Evolutionary conservation across 169 alveolate species (phyloP).

Genomic region (Eimeria maxima): DNA sequence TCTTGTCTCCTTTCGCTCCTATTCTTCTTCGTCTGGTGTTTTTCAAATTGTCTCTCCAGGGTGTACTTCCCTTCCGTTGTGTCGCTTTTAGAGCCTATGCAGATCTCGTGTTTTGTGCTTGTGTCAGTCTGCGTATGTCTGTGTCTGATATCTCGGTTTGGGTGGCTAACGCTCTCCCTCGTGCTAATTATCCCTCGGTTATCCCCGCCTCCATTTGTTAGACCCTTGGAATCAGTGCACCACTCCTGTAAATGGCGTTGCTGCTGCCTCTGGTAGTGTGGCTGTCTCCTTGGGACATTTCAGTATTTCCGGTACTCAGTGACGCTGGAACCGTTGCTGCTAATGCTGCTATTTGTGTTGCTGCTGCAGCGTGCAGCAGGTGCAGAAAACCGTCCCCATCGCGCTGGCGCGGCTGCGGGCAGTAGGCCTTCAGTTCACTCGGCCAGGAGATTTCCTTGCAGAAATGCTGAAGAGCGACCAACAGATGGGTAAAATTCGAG

Average conservation of each 20-base stretch:
- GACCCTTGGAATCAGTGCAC: no score
- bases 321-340: background rate
- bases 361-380: constrained; percentile 63
- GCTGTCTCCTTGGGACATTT: background rate
- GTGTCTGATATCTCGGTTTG: background rate
- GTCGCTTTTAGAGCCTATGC: background rate
- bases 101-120: background rate
- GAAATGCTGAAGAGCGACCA: constrained; percentile 81
- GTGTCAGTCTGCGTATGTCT: background rate
- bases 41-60: background rate
- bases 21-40: background rate
- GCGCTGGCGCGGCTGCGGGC: constrained; percentile 73
- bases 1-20: background rate
- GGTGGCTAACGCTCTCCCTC: no score
- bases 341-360: background rate
- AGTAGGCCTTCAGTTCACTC: constrained; percentile 62
- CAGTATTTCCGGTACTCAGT: background rate
- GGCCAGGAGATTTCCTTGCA: constrained; percentile 80
- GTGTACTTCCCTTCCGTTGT: background rate
- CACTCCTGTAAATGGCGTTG: background rate
- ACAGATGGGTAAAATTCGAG: constrained; percentile 80
- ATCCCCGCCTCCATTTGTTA: no score
- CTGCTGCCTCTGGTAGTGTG: background rate
- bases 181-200: no score
- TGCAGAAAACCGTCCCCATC: background rate